Evolutionary conservation across 495 filamentous ascomycete species (phyloP).

Genomic region (Venustampulla echinocandica): DNA sequence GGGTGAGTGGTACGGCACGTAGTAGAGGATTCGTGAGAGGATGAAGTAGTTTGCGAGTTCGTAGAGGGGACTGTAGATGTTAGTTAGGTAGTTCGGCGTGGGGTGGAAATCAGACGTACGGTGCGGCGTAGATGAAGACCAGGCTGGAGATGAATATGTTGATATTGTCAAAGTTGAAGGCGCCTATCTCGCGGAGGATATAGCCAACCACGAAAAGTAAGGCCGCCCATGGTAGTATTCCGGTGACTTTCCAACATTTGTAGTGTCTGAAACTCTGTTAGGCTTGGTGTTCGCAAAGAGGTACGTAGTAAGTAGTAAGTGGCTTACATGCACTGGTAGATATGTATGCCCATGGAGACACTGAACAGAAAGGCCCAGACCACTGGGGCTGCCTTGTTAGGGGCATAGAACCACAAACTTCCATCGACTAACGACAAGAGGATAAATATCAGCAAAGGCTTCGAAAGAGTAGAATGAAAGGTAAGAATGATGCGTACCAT

Average conservation of each 20-base stretch:
- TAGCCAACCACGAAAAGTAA: conserved; percentile 46
- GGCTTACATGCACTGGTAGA: conserved; percentile 55
- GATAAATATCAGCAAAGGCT: neutral
- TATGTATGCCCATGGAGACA: conserved; percentile 47
- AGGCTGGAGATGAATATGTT: conserved; percentile 50
- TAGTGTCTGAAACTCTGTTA: no score
- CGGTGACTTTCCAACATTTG: conserved; percentile 45
- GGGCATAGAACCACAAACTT: conserved; percentile 64
- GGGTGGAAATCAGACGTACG: conserved; percentile 38
- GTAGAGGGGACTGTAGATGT: conserved; percentile 50
- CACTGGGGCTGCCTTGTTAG: conserved; percentile 63
- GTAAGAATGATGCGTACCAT: conserved; percentile 19
- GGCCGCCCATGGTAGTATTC: conserved; percentile 43
- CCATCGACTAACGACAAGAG: conserved; percentile 36
- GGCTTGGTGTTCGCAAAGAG: no score
- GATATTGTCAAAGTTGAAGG: conserved; percentile 49
- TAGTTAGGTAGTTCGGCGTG: conserved; percentile 1
- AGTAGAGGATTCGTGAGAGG: conserved; percentile 68
- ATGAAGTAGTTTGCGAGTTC: conserved; percentile 69
- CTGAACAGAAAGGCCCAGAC: conserved; percentile 59
- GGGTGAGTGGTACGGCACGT: conserved; percentile 67
- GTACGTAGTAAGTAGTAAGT: no score
- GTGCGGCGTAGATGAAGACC: conserved; percentile 52
- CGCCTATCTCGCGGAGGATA: conserved; percentile 45
- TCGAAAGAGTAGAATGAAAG: neutral